Base-by-base conservation (phyloP, 345 rosid species). In the Populus pruinosa region DNA sequence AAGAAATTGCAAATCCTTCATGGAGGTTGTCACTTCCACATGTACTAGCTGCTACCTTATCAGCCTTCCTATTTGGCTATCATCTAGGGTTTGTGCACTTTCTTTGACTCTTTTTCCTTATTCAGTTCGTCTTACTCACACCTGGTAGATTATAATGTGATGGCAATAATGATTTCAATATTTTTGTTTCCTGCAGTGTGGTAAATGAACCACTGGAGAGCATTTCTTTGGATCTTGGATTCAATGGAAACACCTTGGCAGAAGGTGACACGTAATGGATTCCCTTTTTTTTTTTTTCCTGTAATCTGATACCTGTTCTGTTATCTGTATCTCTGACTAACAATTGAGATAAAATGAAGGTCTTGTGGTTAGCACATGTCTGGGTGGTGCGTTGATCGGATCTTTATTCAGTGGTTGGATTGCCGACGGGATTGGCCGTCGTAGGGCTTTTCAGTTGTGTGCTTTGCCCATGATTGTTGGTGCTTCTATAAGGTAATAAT, bases 151-250 rank as follows among this genome's bases (percentile, higher is more conserved):
- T 53, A 29, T 41, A n/a, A 77, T 67, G 68, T 31, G n/a, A 53
- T 21, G 6, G 12, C 61, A 66, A 56, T 75, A 41, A 59, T 72
- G 70, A 21, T 76, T 73, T 67, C 29, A 12, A 6, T 77, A 50
- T 64, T 69, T 71, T 49, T 49, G 1, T 36, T 61, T 31, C 70
- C 25, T 55, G 55, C 87, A 96, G 99, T 67, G 98, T 96, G 62
- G 99, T 93, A 23, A 96, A 96, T 77, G 99, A 93, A 82, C 98
- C 99, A 5, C 98, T 96, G 81, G 95, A 93, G 83, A 93, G 88
- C 80, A 93, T 96, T 77, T 88, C 99, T 43, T 73, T 79, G 59
- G 99, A 96, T 76, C 94, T 96, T 83, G 94, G 94, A 59, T 96
- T 96, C 83, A 88, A 78, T 75, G 99, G 99, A 78, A 82, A 93